Evolutionary conservation across 208 protist species (phyloP).

Genomic region (Acanthamoeba rhysodes): DNA sequence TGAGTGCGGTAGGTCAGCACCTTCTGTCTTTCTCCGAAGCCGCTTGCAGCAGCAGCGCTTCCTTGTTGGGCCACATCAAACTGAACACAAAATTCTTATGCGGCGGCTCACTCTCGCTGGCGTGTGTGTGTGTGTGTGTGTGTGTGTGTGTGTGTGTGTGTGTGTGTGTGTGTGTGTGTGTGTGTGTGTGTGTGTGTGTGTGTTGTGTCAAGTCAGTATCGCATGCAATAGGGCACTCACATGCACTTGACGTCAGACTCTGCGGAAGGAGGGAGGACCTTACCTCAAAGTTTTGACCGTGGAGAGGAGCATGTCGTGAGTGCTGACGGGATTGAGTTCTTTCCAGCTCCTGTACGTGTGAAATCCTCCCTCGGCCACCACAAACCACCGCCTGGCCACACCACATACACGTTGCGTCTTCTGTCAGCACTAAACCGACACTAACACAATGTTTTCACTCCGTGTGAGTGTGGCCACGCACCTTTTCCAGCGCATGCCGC

Average conservation of each 20-base stretch:
- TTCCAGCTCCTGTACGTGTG: slow-evolving; percentile 55
- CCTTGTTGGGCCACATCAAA: slow-evolving; percentile 3
- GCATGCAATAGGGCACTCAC: neutral
- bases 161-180: no score
- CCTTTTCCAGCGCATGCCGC: slow-evolving; percentile 46
- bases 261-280: no score
- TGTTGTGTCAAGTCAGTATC: no score
- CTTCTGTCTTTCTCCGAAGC: slow-evolving; percentile 62
- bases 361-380: slow-evolving; percentile 21
- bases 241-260: no score
- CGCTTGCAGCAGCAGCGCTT: slow-evolving; percentile 7
- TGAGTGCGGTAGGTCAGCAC: neutral
- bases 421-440: neutral
- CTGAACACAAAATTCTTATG: slow-evolving; percentile 50
- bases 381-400: slow-evolving; percentile 28
- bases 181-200: no score
- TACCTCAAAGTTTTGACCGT: slow-evolving; percentile 10
- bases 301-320: slow-evolving; percentile 37
- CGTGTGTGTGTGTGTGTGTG: no score
- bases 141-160: no score
- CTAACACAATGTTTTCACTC: neutral
- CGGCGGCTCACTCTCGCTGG: slow-evolving; percentile 23
- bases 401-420: neutral
- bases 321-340: slow-evolving; percentile 41
- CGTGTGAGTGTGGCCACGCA: neutral